These are phyloP conservation scores for Coix lacrymajobi DNA, from an alignment of 176 grass and related monocot species.

Conservation along the genomic window DNA sequence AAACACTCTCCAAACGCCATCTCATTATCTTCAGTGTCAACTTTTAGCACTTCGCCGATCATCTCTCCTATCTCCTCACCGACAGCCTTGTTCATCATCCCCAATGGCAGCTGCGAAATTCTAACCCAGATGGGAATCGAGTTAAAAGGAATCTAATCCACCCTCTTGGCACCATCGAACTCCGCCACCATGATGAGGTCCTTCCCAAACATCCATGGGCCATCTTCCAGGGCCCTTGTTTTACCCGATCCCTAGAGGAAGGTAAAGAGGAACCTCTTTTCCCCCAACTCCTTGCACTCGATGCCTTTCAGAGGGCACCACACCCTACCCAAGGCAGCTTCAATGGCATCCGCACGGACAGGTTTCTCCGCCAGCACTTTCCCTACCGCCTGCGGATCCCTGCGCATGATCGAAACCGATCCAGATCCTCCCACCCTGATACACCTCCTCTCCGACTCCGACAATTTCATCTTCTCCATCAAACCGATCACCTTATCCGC, in stretches of 20 bases:
- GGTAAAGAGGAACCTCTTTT: neutral
- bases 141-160: neutral
- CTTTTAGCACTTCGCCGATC: fast-evolving
- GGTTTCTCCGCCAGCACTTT: too few species aligned
- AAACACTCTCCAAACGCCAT: neutral
- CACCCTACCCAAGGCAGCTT: fast-evolving
- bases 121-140: neutral
- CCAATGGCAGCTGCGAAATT: fast-evolving
- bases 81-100: neutral
- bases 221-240: neutral
- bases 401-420: fast-evolving
- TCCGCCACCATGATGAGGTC: neutral
- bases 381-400: too few species aligned
- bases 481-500: too few species aligned
- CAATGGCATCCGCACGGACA: fast-evolving
- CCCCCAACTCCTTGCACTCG: neutral
- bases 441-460: too few species aligned
- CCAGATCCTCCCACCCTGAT: too few species aligned
- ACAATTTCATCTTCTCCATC: too few species aligned
- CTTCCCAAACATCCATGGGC: neutral
- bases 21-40: neutral
- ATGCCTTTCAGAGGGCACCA: neutral
- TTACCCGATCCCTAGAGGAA: neutral
- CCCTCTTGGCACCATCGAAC: neutral
- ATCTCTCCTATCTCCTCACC: neutral